Evolutionary conservation across 805 yeast genomes (phyloP).

Genomic region (Diddensiella transvaalensis): DNA sequence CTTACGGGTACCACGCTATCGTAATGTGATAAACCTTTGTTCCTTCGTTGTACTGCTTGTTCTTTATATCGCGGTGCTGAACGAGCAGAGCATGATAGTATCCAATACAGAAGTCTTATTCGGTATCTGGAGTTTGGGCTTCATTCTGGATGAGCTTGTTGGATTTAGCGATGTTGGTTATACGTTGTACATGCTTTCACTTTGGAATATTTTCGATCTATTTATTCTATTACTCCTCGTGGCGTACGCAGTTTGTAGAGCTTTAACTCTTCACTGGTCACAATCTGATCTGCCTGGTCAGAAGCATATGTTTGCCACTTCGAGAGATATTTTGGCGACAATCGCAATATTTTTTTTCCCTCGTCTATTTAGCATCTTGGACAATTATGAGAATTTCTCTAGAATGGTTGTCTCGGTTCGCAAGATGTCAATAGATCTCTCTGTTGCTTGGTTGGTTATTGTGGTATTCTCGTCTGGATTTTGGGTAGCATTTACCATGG

Average conservation of each 20-base stretch:
- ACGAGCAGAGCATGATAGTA: slow-evolving; percentile 17
- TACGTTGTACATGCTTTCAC: slow-evolving; percentile 43
- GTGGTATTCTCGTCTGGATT: slow-evolving; percentile 51
- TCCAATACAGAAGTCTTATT: slow-evolving; percentile 37
- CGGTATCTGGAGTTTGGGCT: slow-evolving; percentile 45
- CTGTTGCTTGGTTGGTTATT: slow-evolving; percentile 47
- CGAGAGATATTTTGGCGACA: slow-evolving; percentile 35
- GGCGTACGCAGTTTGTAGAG: slow-evolving; percentile 27
- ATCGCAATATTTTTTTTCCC: slow-evolving; percentile 50
- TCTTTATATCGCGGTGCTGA: slow-evolving; percentile 31
- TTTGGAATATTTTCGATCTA: slow-evolving; percentile 54
- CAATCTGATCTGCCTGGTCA: slow-evolving; percentile 1
- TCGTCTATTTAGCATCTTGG: slow-evolving; percentile 46
- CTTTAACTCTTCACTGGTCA: slow-evolving; percentile 15
- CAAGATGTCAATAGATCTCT: slow-evolving; percentile 48
- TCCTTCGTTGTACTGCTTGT: slow-evolving; percentile 33
- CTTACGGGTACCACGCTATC: slow-evolving; percentile 38
- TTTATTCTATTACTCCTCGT: slow-evolving; percentile 40
- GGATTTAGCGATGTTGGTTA: slow-evolving; percentile 45
- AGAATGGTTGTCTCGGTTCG: slow-evolving; percentile 49
- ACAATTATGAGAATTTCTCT: slow-evolving; percentile 50
- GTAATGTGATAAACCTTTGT: slow-evolving; percentile 32
- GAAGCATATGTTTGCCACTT: slow-evolving; percentile 5
- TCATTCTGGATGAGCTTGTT: slow-evolving; percentile 45
- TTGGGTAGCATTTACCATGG: slow-evolving; percentile 50